Evolutionary conservation across 176 grass and related monocot genomes (phyloP).

Genomic region (Triticum turgidum): DNA sequence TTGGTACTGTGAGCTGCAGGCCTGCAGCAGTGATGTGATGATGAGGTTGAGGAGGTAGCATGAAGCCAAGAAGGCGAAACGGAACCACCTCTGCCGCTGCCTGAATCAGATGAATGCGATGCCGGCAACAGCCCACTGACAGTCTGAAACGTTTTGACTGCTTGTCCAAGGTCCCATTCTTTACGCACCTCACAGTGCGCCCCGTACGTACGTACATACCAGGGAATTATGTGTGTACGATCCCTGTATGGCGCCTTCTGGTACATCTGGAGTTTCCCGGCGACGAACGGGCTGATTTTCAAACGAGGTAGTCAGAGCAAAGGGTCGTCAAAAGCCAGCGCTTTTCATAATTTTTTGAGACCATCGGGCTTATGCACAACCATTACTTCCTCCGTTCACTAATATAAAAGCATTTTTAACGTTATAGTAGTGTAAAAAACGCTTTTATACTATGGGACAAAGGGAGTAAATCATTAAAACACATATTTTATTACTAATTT

Average conservation of each 20-base stretch:
- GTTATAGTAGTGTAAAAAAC: no score
- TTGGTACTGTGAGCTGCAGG: neutral
- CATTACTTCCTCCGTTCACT: no score
- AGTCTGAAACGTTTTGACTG: conserved; percentile 11
- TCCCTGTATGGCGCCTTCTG: neutral
- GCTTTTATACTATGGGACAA: no score
- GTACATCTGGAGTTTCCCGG: neutral
- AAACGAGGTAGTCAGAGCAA: neutral
- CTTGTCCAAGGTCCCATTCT: neutral
- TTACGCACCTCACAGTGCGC: neutral
- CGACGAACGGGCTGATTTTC: neutral
- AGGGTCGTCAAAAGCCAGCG: no score
- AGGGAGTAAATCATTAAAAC: no score
- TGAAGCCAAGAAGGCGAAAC: neutral
- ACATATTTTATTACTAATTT: no score
- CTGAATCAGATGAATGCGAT: conserved; percentile 11
- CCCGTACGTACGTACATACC: neutral
- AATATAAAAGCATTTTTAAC: no score
- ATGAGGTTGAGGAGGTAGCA: neutral
- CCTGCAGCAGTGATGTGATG: neutral
- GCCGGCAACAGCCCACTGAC: neutral
- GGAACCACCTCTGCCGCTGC: neutral
- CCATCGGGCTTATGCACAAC: no score
- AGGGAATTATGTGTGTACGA: neutral
- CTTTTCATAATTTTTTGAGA: no score